Evolutionary conservation across 208 protist genomes (phyloP).

Genomic region (Perkinsela sp.): DNA sequence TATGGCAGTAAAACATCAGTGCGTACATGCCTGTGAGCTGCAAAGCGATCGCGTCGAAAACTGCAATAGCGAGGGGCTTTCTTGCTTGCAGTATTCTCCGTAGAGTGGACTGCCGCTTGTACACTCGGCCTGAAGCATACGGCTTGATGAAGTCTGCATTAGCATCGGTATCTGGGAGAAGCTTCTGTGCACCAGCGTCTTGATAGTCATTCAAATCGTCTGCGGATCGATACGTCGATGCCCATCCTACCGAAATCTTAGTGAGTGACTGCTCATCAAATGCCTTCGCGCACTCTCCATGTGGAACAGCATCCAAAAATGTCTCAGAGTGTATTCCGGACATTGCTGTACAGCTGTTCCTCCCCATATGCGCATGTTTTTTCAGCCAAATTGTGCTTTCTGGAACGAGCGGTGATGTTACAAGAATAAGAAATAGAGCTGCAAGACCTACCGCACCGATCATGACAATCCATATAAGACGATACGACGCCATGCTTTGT

Average conservation of each 20-base stretch:
- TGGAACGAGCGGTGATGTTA: not conserved
- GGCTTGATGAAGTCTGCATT: not conserved
- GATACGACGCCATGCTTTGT: not conserved
- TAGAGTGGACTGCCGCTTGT: not conserved
- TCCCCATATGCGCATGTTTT: not conserved
- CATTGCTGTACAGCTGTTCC: not conserved
- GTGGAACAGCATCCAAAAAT: not conserved
- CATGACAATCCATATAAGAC: not conserved
- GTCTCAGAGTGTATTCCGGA: not conserved
- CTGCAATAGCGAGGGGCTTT: not conserved
- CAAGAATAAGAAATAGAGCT: not conserved
- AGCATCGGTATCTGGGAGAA: not conserved
- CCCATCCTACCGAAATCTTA: not conserved
- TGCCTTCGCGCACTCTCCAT: not conserved
- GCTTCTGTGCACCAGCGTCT: not conserved
- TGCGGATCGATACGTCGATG: not conserved
- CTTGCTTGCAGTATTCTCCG: not conserved
- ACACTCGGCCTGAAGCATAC: not conserved
- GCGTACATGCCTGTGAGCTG: not conserved
- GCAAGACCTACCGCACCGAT: not conserved
- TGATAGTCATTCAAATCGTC: not conserved
- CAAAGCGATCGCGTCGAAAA: not conserved
- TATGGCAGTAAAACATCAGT: not conserved
- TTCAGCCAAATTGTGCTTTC: not conserved
- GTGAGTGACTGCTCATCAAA: not conserved